These are phyloP conservation scores for Botryotinia narcissicola DNA, from an alignment of 2,329 filamentous ascomycete species.

Conservation along the genomic window DNA sequence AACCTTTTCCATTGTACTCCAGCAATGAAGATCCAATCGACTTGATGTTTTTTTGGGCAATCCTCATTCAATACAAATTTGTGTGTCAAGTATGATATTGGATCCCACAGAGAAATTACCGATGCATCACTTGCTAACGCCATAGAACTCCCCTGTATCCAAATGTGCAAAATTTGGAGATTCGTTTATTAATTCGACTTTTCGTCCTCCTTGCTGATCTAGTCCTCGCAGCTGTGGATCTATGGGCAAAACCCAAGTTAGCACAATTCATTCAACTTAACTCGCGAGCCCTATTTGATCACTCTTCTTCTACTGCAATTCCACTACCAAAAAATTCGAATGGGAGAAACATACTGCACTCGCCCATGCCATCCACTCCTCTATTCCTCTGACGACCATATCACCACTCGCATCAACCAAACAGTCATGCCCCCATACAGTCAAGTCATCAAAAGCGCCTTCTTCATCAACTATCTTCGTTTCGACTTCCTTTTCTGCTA, in stretches of 20 bases:
- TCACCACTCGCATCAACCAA: constrained; percentile 61
- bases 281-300: background rate
- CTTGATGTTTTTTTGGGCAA: background rate
- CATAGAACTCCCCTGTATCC: background rate
- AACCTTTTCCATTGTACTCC: background rate
- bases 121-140: background rate
- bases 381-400: constrained; percentile 68
- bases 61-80: background rate
- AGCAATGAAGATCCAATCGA: background rate
- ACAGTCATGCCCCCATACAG: constrained; percentile 82
- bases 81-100: background rate
- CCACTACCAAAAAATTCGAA: background rate
- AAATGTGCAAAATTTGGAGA: background rate
- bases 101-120: background rate
- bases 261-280: background rate
- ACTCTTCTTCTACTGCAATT: too few species aligned
- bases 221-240: constrained; percentile 6
- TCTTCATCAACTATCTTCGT: constrained; percentile 60
- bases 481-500: constrained; percentile 48
- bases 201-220: background rate
- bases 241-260: background rate
- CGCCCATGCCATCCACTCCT: constrained; percentile 78
- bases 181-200: background rate
- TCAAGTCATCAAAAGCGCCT: constrained; percentile 68
- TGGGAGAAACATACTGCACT: constrained; percentile 51